Evolutionary conservation across 495 filamentous ascomycete species (phyloP), one percentile per base, ranked within the genome.

Genomic region (Letharia columbiana): DNA sequence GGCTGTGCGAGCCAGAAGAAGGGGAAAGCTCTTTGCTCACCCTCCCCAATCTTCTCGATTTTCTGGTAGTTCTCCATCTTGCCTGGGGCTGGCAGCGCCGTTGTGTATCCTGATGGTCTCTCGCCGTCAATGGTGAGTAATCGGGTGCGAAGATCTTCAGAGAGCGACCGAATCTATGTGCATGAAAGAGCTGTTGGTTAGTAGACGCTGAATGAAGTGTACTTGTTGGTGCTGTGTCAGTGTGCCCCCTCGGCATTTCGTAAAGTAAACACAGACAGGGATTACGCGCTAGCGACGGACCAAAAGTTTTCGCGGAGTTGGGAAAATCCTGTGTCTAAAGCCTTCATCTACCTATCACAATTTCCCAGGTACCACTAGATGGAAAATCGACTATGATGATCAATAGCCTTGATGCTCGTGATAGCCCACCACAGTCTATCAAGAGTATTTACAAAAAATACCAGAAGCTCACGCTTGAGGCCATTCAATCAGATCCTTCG

Each of bases 51-150:
- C 81, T 99, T 99, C 82, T 99, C 94, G 66, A 99, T 89, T 80
- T 97, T 97, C 81, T 98, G 92, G 77, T 99, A 99, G 76, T 97
- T 96, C 75, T 99, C 94, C 94, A 99, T 99, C 69, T 66, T 35
- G 28, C 39, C n/a, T 39, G 20, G 50, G 31, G 45, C 37, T 42
- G 28, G 11, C 45, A 64, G 23, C 33, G 15, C 20, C 17, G 20
- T 23, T 28, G 56, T 28, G 10, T n/a, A 60, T 50, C 28, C 15
- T 60, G 33, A 12, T 28, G 9, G 45, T 40, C 20, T 8, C 41
- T 40, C 15, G 31, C n/a, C 9, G 42, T 50, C 63, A 44, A 64
- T 41, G 41, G 42, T 60, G 15, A 20, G 42, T 59, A 57, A 4
- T 44, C 28, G 31, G n/a, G 63, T 35, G 45, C n/a, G 39, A 40